Percentiles rank a stretch among this genome's conserved stretches.
Conservation (phyloP, 768 basidiomycete genomes). For the Lentinula detonsa region DNA sequence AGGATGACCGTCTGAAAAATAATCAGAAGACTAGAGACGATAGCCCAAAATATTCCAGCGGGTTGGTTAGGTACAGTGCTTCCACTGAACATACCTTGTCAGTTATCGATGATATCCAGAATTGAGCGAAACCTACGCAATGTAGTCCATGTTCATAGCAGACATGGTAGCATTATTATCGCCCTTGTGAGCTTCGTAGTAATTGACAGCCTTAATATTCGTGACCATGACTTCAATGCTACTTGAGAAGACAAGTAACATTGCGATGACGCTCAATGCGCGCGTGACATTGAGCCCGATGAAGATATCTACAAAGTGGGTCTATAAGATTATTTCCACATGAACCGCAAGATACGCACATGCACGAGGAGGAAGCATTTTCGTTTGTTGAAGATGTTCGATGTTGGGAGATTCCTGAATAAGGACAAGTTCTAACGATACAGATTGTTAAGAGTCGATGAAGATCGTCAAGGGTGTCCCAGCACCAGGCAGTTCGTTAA, state of each 20-base stretch:
- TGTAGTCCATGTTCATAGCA: constrained; percentile 63
- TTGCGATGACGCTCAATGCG: constrained; percentile 68
- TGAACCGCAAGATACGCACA: constrained; percentile 28
- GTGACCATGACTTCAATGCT: constrained; percentile 69
- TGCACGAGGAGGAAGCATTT: constrained; percentile 39
- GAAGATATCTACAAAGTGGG: constrained; percentile 43
- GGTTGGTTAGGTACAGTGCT: constrained; percentile 90
- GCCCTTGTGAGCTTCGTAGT: constrained; percentile 38
- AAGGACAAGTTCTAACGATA: not conserved
- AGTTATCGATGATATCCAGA: not conserved
- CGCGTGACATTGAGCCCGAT: constrained; percentile 78
- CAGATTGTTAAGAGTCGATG: not conserved
- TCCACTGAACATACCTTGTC: constrained; percentile 28
- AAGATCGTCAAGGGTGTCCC: constrained; percentile 6
- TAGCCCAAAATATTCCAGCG: constrained; percentile 88
- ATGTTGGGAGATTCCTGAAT: not conserved
- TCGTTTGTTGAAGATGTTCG: constrained; percentile 2
- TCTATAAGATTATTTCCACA: not conserved
- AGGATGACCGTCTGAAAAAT: constrained; percentile 80
- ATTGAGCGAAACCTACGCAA: constrained; percentile 43
- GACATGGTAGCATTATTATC: constrained; percentile 21
- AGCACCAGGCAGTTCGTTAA: constrained; percentile 7
- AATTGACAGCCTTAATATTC: constrained; percentile 72
- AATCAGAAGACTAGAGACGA: constrained; percentile 83
- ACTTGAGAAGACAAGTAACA: constrained; percentile 76